Percentiles rank a stretch among this genome's conserved stretches.
These are phyloP conservation scores for Alternaria burnsii DNA, from an alignment of 2,329 filamentous ascomycete species.

Conservation along the genomic window DNA sequence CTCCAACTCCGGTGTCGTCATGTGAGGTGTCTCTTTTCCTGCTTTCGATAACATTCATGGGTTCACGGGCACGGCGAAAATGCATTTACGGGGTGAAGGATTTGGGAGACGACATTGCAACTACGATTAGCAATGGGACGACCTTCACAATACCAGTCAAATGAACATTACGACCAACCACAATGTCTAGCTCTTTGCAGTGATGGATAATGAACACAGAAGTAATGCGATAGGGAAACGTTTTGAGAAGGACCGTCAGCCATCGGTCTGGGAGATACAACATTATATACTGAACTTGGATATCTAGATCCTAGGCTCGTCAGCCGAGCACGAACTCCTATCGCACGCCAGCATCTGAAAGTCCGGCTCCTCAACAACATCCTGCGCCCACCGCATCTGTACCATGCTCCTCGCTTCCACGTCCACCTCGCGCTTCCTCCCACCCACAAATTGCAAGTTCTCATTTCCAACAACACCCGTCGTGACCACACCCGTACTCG, in stretches of 20 bases:
- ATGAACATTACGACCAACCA: constrained; percentile 43
- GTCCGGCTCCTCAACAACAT: constrained; percentile 32
- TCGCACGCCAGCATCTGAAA: constrained; percentile 35
- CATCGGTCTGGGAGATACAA: background rate
- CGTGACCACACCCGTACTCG: constrained; percentile 56
- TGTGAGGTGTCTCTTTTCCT: constrained; percentile 72
- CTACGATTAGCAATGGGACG: constrained; percentile 46
- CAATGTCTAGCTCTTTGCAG: constrained; percentile 2
- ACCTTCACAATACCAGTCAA: constrained; percentile 47
- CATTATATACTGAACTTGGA: constrained; percentile 11
- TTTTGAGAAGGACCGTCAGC: background rate
- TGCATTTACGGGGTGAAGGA: constrained; percentile 51
- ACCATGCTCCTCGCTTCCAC: constrained; percentile 34
- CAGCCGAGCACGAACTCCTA: constrained; percentile 30
- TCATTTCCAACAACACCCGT: constrained; percentile 61
- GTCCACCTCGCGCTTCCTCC: constrained; percentile 32
- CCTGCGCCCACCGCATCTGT: constrained; percentile 40
- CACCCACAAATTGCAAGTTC: constrained; percentile 53
- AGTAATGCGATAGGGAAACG: background rate
- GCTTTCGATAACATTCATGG: constrained; percentile 51
- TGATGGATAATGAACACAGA: constrained; percentile 6
- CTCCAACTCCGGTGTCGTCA: constrained; percentile 99
- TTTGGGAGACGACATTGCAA: constrained; percentile 47
- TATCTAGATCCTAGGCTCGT: constrained; percentile 9
- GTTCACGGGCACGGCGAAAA: constrained; percentile 52